Evolutionary conservation across 768 basidiomycete species (phyloP), one percentile per base, ranked within the genome.

Genomic region (Suillus clintonianus): DNA sequence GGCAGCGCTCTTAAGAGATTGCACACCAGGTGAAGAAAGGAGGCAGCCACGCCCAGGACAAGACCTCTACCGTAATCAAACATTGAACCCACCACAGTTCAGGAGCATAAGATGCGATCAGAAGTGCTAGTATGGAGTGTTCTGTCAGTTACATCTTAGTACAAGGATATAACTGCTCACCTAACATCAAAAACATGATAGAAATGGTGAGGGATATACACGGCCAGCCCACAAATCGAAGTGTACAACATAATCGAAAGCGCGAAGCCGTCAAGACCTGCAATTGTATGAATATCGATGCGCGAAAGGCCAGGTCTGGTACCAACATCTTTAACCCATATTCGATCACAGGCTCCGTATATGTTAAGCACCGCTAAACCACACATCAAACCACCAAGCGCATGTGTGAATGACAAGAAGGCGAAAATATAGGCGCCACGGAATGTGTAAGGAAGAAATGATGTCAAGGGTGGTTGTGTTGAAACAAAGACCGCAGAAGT

Each of bases 291-390:
- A 34, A 53, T 53, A n/a, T 6, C 8, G 9, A 51, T 51, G 13
- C 19, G 11, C 5, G 17, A 4, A 53, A 51, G 30, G 51, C 6
- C 32, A 34, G 19, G 19, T 34, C 13, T 13, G 10, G 5, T 8
- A 34, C 59, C 6, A 19, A 60, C 59, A 13, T 60, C 17, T 60
- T 32, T 60, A 8, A 9, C 37, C 59, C 59, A 60, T 14, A 13
- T 60, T 24, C 59, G 59, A 48, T 60, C 59, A 14, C 59, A 60
- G 22, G 59, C 27, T 3, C 32, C 30, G 3, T 60, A 48, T 22
- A 60, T 60, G 13, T 42, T 32, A 19, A 60, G 42, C 15, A 60
- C 59, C 2, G 59, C 59, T 42, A 60, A 32, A 13, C 42, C 59
- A 11, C 41, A 42, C n/a, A 59, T 14, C 27, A 59, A n/a, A 27